Base-by-base conservation (phyloP, 495 filamentous ascomycete genomes). In the Aspergillus diversus region DNA sequence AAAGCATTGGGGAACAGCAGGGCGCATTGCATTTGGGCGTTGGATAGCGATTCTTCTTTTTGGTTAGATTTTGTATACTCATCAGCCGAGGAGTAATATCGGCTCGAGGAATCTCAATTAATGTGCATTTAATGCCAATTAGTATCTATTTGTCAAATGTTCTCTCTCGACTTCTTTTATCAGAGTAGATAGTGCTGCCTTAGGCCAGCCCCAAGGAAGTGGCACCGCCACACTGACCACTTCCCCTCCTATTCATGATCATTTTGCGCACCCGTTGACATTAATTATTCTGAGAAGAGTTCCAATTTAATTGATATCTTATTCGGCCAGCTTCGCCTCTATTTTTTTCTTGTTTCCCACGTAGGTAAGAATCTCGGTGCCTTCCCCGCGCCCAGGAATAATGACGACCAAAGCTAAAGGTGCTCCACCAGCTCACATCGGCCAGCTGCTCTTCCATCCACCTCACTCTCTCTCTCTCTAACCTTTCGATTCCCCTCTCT, bases 341-440 rank as follows among this genome's bases (percentile, higher is more conserved):
- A 27, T 27, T 27, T 27, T 27, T 27, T 27, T 27, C 21, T 43
- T 43, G 39, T 13, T 13, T 43, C 4, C 11, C 4, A 11, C 13
- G 39, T 15, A 11, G 39, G 8, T 6, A 50, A 50, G 27, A 54
- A 54, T 33, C 11, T 54, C 51, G 51, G 15, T 54, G 51, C 51
- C 51, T 54, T 54, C 51, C 51, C 51, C 51, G 51, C 51, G 33
- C 15, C 51, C 6, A 54, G 21, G 5, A 49, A 39, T 7, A 39
- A 39, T 43, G 39, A 43, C 39, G 39, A 43, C 47, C 39, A 55
- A 49, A 61, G 34, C 58, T 55, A 34, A 43, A 8, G n/a, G 21
- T 49, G 33, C 35, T 54, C 33, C 39, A 31, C 37, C 51, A 32
- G 32, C 47, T 48, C 39, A 61, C 52, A 13, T 34, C 32, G 5